Evolutionary conservation across 2,329 filamentous ascomycete species (phyloP), one percentile per base, ranked within the genome.

Genomic region (Beauveria rudraprayagi): DNA sequence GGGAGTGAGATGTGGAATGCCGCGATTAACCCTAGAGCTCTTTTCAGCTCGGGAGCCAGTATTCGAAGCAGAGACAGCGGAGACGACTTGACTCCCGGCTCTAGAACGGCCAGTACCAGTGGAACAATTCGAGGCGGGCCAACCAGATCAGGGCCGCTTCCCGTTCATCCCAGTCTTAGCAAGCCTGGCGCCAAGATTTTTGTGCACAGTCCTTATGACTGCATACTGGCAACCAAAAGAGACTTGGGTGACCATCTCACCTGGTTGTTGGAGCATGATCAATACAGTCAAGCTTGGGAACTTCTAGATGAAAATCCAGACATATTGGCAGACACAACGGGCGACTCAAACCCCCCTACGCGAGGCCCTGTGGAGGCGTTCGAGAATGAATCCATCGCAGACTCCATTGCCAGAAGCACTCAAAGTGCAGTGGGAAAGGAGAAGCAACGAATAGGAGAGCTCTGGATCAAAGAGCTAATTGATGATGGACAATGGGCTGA

Each of bases 171-270:
- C 60, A 79, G 78, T 67, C 72, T 89, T 65, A 68, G 80, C 66
- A 81, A 85, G 68, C 78, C 78, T 56, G 81, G 83, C 1, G 73
- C 81, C 67, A 81, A 97, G 69, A 89, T 99, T 17, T 97, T 97
- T 71, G 91, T 99, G 46, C 92, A 96, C 69, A 97, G 92, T 67
- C 94, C 94, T 0, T 99, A 95, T 70, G 94, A 99, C 73, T 97
- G 92, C 68, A 88, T 97, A n/a, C 78, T 97, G 60, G 91, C 91
- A 0, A 91, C 94, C 2, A 92, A 92, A 70, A 83, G 94, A 66
- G 92, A 96, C 69, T 79, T 96, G 17, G 79, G 85, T 3, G 94
- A 99, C 73, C 92, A 96, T 69, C 77, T 97, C 24, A 78, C 81
- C 8, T 99, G 93, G 93, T 79, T 97, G 16, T 72, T 96, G 30